Evolutionary conservation across 2,329 filamentous ascomycete species (phyloP), one percentile per base, ranked within the genome.

Genomic region (Trichoderma cornu-damae): DNA sequence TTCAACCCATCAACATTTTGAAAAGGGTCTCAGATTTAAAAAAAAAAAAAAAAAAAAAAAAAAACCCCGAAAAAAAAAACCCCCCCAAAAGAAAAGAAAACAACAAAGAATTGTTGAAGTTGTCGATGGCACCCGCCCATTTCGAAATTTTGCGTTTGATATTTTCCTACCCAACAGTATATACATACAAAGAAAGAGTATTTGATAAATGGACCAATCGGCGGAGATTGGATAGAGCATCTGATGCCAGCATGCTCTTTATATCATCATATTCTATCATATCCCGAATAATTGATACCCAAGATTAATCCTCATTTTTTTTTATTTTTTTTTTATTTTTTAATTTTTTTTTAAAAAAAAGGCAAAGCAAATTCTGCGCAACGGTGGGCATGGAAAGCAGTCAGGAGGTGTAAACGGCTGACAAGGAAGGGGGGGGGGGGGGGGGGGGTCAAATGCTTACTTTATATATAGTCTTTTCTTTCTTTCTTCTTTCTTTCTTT

Each of bases 271-370:
- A 24, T 26, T 18, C 6, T 50, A 35, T 20, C 43, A 42, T 26
- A 50, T 30, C 35, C 28, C 18, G 43, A 42, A 54, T 54, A 37
- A 34, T 24, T 54, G 51, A 54, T 54, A 54, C 51, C 51, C 51
- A 14, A 46, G 30, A 46, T 28, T 46, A 54, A 46, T 54, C 32
- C 43, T 24, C n/a, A n/a, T n/a, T n/a, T n/a, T n/a, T n/a, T n/a
- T n/a, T n/a, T n/a, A n/a, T n/a, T n/a, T n/a, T n/a, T n/a, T n/a
- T n/a, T n/a, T n/a, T n/a, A n/a, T n/a, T n/a, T n/a, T n/a, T n/a
- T n/a, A n/a, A n/a, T n/a, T n/a, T n/a, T n/a, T n/a, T n/a, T n/a
- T n/a, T n/a, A n/a, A n/a, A n/a, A n/a, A 37, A 37, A 37, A n/a
- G 20, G 11, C 5, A 18, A 28, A 35, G 20, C n/a, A n/a, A 6